These are phyloP conservation scores for Porogramme epimiltina DNA, from an alignment of 1,284 basidiomycete species.

Conservation along the genomic window DNA sequence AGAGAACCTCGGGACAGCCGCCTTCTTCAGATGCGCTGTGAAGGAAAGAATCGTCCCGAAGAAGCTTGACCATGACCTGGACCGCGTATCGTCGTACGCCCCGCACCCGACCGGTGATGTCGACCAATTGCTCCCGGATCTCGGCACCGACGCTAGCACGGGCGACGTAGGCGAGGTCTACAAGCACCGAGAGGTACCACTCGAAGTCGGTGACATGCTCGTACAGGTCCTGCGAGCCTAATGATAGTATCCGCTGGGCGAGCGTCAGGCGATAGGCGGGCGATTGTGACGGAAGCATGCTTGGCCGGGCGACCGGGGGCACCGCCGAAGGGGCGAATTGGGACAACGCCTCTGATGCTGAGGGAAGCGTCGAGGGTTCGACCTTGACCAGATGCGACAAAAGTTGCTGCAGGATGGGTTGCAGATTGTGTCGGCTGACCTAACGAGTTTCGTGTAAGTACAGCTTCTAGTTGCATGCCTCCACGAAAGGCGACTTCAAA, in stretches of 20 bases:
- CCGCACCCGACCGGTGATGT: slow-evolving; percentile 83
- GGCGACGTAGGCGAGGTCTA: slow-evolving; percentile 87
- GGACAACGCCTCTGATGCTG: slow-evolving; percentile 63
- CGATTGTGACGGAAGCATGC: slow-evolving; percentile 59
- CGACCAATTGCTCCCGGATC: slow-evolving; percentile 84
- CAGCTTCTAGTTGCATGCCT: slow-evolving; percentile 1
- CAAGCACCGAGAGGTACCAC: slow-evolving; percentile 94
- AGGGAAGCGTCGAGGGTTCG: slow-evolving; percentile 51
- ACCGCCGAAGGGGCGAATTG: slow-evolving; percentile 48
- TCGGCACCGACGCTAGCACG: slow-evolving; percentile 74
- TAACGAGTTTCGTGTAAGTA: slow-evolving; percentile 33
- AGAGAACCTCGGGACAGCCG: slow-evolving; percentile 80
- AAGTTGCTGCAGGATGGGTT: slow-evolving; percentile 87
- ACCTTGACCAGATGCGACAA: slow-evolving; percentile 82
- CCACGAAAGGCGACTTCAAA: slow-evolving; percentile 2
- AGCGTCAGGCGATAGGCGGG: slow-evolving; percentile 85
- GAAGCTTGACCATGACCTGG: slow-evolving; percentile 75
- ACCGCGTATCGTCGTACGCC: slow-evolving; percentile 81
- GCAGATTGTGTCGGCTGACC: slow-evolving; percentile 83
- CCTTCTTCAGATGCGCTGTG: slow-evolving; percentile 60
- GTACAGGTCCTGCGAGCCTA: slow-evolving; percentile 85
- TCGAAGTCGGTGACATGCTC: slow-evolving; percentile 90
- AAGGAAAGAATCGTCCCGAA: slow-evolving; percentile 78
- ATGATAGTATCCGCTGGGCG: slow-evolving; percentile 77
- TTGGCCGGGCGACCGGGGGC: slow-evolving; percentile 31